Base-by-base conservation (phyloP, 1,139 yeast species). In the Scheffersomyces segobiensis region DNA sequence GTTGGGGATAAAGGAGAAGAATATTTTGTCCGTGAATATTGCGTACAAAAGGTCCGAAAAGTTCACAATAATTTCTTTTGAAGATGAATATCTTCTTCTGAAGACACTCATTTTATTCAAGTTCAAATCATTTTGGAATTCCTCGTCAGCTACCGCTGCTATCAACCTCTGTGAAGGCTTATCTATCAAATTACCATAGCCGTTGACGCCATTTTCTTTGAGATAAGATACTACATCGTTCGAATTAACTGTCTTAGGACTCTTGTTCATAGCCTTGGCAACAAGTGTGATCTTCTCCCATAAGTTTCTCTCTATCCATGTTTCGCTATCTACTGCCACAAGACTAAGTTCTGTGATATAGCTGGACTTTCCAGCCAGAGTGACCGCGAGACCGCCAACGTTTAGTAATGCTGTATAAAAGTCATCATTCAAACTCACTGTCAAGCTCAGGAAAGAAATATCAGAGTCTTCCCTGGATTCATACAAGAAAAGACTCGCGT, bases 311-410 rank as follows among this genome's bases (percentile, higher is more conserved):
- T 87, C 92, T 12, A 88, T 63, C 87, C 90, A 89, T 0, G 92
- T 88, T n/a, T 76, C 74, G 6, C 71, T 69, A 18, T 85, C 85
- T 32, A 82, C 69, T 0, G 74, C 71, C 3, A 89, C 74, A n/a
- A 80, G 68, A 49, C 86, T 77, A 22, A 84, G 75, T 65, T 88
- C 93, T 51, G 85, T 81, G 48, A 87, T 81, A 67, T 87, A 89
- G 60, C 89, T 86, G 19, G 87, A 84, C 60, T 82, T 83, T 2
- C 91, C 88, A 0, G 91, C 88, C 62, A 88, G 86, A 10, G 88
- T 84, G 48, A 88, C 80, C 6, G 91, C 86, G 55, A 88, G 76
- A 57, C 84, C 77, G 0, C 93, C 92, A 55, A 87, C 70, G 63
- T 85, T 85, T 64, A 85, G 77, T 57, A 87, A 72, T 0, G 87